Conservation (phyloP, 495 filamentous ascomycete genomes). For the Penicillium robsamsonii region DNA sequence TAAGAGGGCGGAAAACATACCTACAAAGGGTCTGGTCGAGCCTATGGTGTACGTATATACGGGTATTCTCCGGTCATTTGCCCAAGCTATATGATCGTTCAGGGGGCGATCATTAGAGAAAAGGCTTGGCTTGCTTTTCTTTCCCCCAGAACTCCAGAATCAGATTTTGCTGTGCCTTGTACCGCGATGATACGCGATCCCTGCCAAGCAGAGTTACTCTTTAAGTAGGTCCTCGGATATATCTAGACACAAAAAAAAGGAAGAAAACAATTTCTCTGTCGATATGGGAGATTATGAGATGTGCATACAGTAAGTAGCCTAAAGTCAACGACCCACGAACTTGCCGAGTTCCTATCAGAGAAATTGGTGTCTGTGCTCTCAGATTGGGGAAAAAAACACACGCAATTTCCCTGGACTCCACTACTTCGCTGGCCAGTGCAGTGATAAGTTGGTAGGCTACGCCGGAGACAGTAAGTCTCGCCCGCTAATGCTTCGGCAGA, state of each 20-base stretch:
- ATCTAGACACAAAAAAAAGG: background rate
- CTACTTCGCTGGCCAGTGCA: constrained; percentile 18
- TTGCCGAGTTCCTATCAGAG: constrained; percentile 4
- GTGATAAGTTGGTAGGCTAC: constrained; percentile 18
- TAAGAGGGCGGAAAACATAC: background rate
- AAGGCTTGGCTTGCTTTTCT: constrained; percentile 1
- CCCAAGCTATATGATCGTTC: background rate
- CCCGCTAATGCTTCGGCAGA: constrained; percentile 29
- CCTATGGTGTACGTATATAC: background rate
- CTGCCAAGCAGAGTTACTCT: background rate
- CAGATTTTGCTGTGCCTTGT: no score
- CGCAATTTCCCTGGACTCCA: constrained; percentile 13
- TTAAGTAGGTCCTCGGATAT: background rate
- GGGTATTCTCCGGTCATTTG: constrained; percentile 8
- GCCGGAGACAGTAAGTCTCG: constrained; percentile 29
- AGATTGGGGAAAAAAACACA: background rate
- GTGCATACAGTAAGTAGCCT: background rate
- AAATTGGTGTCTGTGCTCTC: constrained; percentile 4
- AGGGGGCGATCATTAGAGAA: constrained; percentile 1
- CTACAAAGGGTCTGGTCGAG: constrained; percentile 5
- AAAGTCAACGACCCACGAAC: constrained; percentile 2
- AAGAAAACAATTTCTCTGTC: background rate
- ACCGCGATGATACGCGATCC: no score
- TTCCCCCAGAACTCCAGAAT: background rate
- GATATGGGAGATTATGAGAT: background rate